A percentile compares a stretch with the other conserved stretches of the same genome.
Evolutionary conservation across 345 rosid genomes (phyloP).

Genomic region (Sisymbrium irio): DNA sequence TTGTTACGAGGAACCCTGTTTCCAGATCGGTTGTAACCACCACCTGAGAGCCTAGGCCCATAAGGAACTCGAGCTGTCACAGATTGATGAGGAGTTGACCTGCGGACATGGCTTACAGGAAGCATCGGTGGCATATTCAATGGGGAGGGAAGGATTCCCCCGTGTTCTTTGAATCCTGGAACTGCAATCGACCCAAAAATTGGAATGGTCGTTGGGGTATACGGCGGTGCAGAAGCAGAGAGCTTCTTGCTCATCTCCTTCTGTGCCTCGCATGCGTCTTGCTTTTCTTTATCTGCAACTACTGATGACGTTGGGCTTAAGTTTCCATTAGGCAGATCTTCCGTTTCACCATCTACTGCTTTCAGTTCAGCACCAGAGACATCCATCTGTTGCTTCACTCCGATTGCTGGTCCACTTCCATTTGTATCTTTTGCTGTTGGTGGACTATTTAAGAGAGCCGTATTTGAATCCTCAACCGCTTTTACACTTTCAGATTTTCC

Average conservation of each 20-base stretch:
- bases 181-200: constrained; percentile 72
- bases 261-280: constrained; percentile 56
- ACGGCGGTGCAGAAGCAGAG: constrained; percentile 96
- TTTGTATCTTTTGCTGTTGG: constrained; percentile 35
- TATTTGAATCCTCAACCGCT: constrained; percentile 31
- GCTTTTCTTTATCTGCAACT: constrained; percentile 55
- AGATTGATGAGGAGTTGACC: constrained; percentile 84
- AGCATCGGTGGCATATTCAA: constrained; percentile 78
- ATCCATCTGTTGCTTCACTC: constrained; percentile 36
- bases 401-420: constrained; percentile 30
- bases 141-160: constrained; percentile 94
- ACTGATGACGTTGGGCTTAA: constrained; percentile 33
- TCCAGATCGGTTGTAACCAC: constrained; percentile 78
- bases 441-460: constrained; percentile 20
- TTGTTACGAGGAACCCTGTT: constrained; percentile 64
- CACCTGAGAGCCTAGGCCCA: constrained; percentile 95
- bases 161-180: constrained; percentile 78
- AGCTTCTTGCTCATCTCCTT: constrained; percentile 85
- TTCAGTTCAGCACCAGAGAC: constrained; percentile 37
- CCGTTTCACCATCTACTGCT: constrained; percentile 35
- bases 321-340: constrained; percentile 40
- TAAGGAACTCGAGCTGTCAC: constrained; percentile 95
- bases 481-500: constrained; percentile 32
- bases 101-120: constrained; percentile 62
- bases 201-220: constrained; percentile 74